Evolutionary conservation across 176 grass and related monocot species (phyloP).

Genomic region (Lolium multiflorum): DNA sequence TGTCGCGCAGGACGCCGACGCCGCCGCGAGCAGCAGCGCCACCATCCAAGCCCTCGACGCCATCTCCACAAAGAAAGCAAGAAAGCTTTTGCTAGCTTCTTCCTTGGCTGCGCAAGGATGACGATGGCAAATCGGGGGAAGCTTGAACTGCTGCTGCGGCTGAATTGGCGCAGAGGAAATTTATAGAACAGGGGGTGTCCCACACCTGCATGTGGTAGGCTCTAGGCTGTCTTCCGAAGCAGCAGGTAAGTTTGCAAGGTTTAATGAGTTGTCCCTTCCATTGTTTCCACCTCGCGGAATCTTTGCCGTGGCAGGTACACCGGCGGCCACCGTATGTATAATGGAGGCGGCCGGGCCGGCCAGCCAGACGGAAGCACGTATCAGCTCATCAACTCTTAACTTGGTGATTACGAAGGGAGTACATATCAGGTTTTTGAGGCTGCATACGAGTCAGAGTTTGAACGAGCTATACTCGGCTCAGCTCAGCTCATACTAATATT

Average conservation of each 20-base stretch:
- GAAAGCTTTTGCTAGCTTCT: no score
- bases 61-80: no score
- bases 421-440: no score
- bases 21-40: slow-evolving; percentile 40
- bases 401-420: background rate
- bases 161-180: no score
- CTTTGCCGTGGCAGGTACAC: slow-evolving; percentile 50
- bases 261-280: slow-evolving; percentile 23
- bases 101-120: no score
- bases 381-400: background rate
- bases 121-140: no score
- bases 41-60: slow-evolving; percentile 14
- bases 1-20: slow-evolving; percentile 1
- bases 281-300: slow-evolving; percentile 1
- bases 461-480: no score
- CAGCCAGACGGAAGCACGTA: background rate
- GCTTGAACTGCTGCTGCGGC: no score
- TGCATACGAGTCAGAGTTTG: no score
- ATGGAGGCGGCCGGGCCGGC: background rate
- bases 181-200: background rate
- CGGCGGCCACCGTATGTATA: background rate
- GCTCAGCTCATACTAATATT: no score
- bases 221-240: slow-evolving; percentile 22
- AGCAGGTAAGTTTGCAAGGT: background rate
- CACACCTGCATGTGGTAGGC: slow-evolving; percentile 27